Evolutionary conservation across 495 filamentous ascomycete genomes (phyloP), one percentile per base, ranked within the genome.

Genomic region (Pyrenula aspistea): DNA sequence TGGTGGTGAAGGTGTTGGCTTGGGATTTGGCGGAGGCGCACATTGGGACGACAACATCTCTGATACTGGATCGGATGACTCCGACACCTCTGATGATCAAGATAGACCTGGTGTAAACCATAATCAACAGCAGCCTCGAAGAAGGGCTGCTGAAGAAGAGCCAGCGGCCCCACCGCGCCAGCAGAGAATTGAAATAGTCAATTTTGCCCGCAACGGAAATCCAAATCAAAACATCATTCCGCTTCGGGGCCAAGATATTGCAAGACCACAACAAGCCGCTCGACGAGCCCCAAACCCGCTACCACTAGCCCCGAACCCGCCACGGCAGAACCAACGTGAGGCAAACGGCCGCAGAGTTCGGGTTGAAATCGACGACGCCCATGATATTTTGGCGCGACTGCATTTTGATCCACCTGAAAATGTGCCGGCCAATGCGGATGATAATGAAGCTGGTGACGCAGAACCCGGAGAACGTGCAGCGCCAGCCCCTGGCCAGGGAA

Each of bases 1-100:
- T 65, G 87, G 87, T 21, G 72, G 73, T 23, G 65, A 67, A n/a
- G 64, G 65, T 47, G 67, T 70, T 12, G 21, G 49, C 23, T 53
- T 25, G 24, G 12, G 59, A 54, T 4, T 22, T 10, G 53, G 25
- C 24, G 22, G 23, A n/a, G 22, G 12, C 12, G 25, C 53, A 24
- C n/a, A 54, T 54, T 19, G 22, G 22, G 60, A 67, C 31, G 64
- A 62, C 24, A 63, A 25, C 60, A 25, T 51, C 25, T 56, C 53
- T 49, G 60, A 59, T 54, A 59, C 55, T 53, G 61, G 59, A 48
- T 56, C 63, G n/a, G 65, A 73, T 31, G 60, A 64, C 22, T 24
- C 60, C 11, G 60, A 61, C 23, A 42, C 55, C 24, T 31, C 20
- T 21, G 12, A 50, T 11, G 55, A 49, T 4, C 42, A 48, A 1